Evolutionary conservation across 1,284 basidiomycete species (phyloP).

Genomic region (Tylopilus sp.): DNA sequence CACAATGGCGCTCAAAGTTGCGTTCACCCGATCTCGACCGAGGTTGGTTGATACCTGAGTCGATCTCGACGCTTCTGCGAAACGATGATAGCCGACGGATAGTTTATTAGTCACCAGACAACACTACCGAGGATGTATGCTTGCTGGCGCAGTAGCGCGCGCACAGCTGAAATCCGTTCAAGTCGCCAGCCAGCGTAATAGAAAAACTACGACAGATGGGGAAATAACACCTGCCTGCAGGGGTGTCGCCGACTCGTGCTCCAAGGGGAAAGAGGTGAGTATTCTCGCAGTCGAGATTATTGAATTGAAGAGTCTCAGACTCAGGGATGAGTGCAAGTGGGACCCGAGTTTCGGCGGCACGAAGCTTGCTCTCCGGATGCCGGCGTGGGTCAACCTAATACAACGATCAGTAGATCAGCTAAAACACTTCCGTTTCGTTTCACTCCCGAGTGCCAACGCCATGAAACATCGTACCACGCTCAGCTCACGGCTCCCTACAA

Average conservation of each 20-base stretch:
- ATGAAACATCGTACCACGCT: slow-evolving; percentile 5
- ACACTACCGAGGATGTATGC: not conserved
- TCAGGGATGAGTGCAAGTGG: slow-evolving; percentile 24
- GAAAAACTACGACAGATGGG: slow-evolving; percentile 7
- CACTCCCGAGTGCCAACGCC: slow-evolving; percentile 2
- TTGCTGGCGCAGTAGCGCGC: not conserved
- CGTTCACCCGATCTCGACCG: not conserved
- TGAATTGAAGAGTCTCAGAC: slow-evolving; percentile 24
- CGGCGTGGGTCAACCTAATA: slow-evolving; percentile 15
- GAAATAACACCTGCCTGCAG: slow-evolving; percentile 11
- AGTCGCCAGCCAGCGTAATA: slow-evolving; percentile 2
- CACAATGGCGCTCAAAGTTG: not conserved
- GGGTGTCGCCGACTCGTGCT: slow-evolving; percentile 10
- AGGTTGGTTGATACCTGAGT: not conserved
- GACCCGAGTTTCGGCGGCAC: slow-evolving; percentile 25
- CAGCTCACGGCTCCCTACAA: not conserved
- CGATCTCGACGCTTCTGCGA: not conserved
- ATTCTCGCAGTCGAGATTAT: slow-evolving; percentile 24
- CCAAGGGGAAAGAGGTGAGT: slow-evolving; percentile 22
- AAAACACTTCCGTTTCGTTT: slow-evolving; percentile 8
- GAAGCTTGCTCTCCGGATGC: no score
- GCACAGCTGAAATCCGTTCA: not conserved
- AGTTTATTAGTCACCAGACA: slow-evolving; percentile 1
- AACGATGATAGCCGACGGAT: slow-evolving; percentile 8
- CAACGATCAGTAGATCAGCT: slow-evolving; percentile 13